Base-by-base conservation (phyloP, 306 rosid species). In the Fagus crenata region DNA sequence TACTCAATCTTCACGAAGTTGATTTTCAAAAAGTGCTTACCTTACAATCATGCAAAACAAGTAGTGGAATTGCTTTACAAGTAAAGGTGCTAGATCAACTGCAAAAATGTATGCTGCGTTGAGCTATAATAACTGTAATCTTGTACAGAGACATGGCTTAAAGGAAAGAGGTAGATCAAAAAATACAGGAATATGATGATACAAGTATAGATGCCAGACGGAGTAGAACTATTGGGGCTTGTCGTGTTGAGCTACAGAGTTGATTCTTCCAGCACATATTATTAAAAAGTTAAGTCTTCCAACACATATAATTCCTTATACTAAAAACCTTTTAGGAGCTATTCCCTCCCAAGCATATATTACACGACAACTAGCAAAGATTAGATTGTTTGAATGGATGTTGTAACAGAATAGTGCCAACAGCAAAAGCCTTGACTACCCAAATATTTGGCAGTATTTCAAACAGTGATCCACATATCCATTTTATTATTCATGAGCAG, bases 101-200 rank as follows among this genome's bases (percentile, higher is more conserved):
- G 18, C 42, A 55, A 43, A 53, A 61, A 75, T 41, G 78, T 22
- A 22, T 22, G 28, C 28, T 68, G 58, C 68, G 74, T 61, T 68
- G 55, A 72, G 65, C 4, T 37, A 73, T 73, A 46, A 77, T 54
- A 37, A 64, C 18, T 32, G 6, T 32, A 37, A 40, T 74, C 31
- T 59, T 36, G 67, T 37, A 46, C 12, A 22, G 58, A 74, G 7
- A 46, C 51, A 46, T 7, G 51, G 11, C 51, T 46, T 46, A 2
- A 13, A 42, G 41, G 59, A 59, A 59, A 14, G 65, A 28, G 5
- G 65, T 3, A 58, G 13, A 59, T 7, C 12, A 59, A 22, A 31
- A 59, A 59, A 14, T 22, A 59, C 37, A 59, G 14, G 2, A 59
- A 28, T 5, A 59, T 59, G 65, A 31, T 28, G 65, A 46, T 59